Conservation (phyloP, 2,329 filamentous ascomycete genomes). For the Gyromitra esculenta region DNA sequence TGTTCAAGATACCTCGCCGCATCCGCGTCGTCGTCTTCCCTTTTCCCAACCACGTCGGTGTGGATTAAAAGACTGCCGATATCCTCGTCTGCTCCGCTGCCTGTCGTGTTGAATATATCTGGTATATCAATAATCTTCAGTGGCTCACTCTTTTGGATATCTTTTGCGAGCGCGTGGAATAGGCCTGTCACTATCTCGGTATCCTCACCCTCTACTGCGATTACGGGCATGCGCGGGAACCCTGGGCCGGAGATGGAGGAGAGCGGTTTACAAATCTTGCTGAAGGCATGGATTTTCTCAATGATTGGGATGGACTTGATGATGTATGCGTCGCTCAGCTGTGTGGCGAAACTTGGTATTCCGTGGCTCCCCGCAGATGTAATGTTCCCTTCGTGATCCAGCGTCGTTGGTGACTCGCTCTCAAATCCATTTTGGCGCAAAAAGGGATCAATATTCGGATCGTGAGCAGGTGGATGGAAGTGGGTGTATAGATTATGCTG, state of each 20-base stretch:
- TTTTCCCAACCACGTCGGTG: conserved; percentile 3
- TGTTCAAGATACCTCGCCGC: conserved; percentile 47
- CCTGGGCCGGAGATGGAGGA: conserved; percentile 60
- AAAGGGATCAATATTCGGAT: conserved; percentile 56
- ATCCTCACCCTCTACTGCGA: conserved; percentile 82
- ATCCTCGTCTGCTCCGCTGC: conserved; percentile 23
- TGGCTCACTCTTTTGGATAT: conserved; percentile 64
- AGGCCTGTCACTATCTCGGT: conserved; percentile 72
- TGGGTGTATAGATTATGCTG: conserved; percentile 50
- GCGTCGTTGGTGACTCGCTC: conserved; percentile 46
- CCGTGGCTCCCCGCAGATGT: conserved; percentile 59
- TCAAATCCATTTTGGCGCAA: conserved; percentile 53
- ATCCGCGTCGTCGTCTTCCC: conserved; percentile 41
- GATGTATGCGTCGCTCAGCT: conserved; percentile 62
- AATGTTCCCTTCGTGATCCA: conserved; percentile 40
- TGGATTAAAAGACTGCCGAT: conserved; percentile 39
- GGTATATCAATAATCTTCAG: conserved; percentile 59
- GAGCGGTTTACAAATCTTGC: conserved; percentile 77
- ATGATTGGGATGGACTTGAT: conserved; percentile 78
- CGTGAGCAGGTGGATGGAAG: conserved; percentile 43
- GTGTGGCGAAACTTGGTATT: conserved; percentile 51
- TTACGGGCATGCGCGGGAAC: conserved; percentile 75
- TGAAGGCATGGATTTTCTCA: conserved; percentile 79
- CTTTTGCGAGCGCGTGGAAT: conserved; percentile 69
- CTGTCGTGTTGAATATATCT: conserved; percentile 21